Evolutionary conservation across 1,284 basidiomycete genomes (phyloP).

Genomic region (Ganoderma meredithae): DNA sequence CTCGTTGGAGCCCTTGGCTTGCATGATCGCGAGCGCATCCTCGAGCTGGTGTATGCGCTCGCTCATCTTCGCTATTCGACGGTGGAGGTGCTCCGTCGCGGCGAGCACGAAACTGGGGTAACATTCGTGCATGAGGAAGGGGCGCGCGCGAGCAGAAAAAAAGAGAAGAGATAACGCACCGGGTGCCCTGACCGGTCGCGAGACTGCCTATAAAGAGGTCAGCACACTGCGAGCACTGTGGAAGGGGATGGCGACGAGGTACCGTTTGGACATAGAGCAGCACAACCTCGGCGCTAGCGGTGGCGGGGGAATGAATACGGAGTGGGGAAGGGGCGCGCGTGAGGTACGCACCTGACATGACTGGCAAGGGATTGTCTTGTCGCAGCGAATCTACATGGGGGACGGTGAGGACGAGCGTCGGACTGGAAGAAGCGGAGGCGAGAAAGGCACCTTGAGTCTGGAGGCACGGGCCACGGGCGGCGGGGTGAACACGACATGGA

Average conservation of each 20-base stretch:
- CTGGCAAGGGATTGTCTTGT: slow-evolving; percentile 78
- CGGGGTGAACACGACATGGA: slow-evolving; percentile 25
- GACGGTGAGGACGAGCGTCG: slow-evolving; percentile 21
- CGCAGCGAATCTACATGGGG: slow-evolving; percentile 66
- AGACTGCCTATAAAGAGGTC: slow-evolving; percentile 38
- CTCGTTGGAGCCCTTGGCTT: slow-evolving; percentile 53
- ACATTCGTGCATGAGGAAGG: neutral
- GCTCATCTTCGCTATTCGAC: slow-evolving; percentile 75
- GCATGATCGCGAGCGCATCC: slow-evolving; percentile 65
- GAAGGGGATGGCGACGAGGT: slow-evolving; percentile 21
- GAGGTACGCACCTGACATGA: slow-evolving; percentile 60
- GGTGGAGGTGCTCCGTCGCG: slow-evolving; percentile 77
- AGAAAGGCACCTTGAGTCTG: slow-evolving; percentile 38
- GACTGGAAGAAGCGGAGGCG: slow-evolving; percentile 4
- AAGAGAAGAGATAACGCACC: slow-evolving; percentile 49
- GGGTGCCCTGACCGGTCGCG: slow-evolving; percentile 68
- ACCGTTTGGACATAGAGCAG: slow-evolving; percentile 78
- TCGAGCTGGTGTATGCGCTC: slow-evolving; percentile 80
- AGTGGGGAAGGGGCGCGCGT: neutral
- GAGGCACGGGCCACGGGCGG: slow-evolving; percentile 3
- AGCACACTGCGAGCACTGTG: neutral
- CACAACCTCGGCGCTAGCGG: slow-evolving; percentile 65
- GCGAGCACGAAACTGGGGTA: slow-evolving; percentile 72
- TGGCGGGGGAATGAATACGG: slow-evolving; percentile 13
- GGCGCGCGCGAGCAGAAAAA: neutral